Conservation (phyloP, 2,329 filamentous ascomycete genomes). For the Scolecobasidium constrictum region DNA sequence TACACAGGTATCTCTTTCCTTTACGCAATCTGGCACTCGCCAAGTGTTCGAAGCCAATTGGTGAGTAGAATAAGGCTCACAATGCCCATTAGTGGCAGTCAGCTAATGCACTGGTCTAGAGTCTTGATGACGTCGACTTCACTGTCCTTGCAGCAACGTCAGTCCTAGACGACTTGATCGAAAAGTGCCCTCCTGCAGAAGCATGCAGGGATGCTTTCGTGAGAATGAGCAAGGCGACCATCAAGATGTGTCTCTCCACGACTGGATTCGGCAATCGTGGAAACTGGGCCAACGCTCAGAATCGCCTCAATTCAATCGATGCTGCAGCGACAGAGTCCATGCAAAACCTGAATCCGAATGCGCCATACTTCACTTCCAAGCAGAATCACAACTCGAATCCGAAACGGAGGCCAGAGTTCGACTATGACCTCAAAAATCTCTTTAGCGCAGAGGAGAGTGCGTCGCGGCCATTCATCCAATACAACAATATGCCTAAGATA, state of each 20-base stretch:
- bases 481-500: conserved; percentile 16
- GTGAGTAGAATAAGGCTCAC: conserved; percentile 49
- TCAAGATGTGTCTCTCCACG: conserved; percentile 85
- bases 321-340: neutral
- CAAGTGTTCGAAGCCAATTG: conserved; percentile 72
- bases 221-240: conserved; percentile 86
- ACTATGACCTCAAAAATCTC: conserved; percentile 32
- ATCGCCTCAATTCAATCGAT: conserved; percentile 3
- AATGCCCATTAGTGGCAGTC: too few species aligned
- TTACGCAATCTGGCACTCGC: conserved; percentile 95
- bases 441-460: conserved; percentile 29
- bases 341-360: conserved; percentile 2
- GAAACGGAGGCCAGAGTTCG: conserved; percentile 37
- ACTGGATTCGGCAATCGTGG: conserved; percentile 58
- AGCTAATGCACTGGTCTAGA: conserved; percentile 28
- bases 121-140: conserved; percentile 94
- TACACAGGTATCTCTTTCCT: conserved; percentile 68
- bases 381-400: neutral
- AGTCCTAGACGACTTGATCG: conserved; percentile 80
- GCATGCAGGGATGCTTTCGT: conserved; percentile 92
- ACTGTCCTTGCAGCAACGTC: conserved; percentile 89
- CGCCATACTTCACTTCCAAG: conserved; percentile 1
- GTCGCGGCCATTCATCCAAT: conserved; percentile 25
- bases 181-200: conserved; percentile 91
- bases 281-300: conserved; percentile 5